Evolutionary conservation across 305 asterid species (phyloP).

Genomic region (Plantago lanceolata): DNA sequence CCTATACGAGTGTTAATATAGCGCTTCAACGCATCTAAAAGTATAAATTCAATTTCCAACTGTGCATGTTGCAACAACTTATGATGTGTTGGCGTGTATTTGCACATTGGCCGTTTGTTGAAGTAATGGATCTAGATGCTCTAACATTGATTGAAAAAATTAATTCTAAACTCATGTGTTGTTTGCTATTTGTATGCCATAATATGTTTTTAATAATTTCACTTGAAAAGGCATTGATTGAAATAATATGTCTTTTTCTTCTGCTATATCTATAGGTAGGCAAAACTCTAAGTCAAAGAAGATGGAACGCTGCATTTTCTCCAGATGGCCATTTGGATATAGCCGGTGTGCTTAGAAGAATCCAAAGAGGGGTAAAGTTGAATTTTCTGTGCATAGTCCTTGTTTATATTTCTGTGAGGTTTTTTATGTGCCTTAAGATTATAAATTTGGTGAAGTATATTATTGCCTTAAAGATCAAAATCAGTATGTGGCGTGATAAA

Average conservation of each 20-base stretch:
- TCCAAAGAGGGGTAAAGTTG: slow-evolving; percentile 80
- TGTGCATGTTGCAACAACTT: neutral
- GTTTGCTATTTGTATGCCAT: slow-evolving; percentile 5
- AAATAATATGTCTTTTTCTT: slow-evolving; percentile 5
- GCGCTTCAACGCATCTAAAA: neutral
- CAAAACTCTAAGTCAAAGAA: slow-evolving; percentile 77
- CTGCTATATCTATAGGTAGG: slow-evolving; percentile 55
- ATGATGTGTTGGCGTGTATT: neutral
- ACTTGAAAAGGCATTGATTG: slow-evolving; percentile 3
- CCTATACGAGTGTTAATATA: slow-evolving; percentile 5
- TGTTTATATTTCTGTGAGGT: slow-evolving; percentile 12
- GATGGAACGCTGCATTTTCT: slow-evolving; percentile 88
- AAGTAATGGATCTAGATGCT: slow-evolving; percentile 2
- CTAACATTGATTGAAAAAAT: neutral
- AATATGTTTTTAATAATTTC: slow-evolving; percentile 12
- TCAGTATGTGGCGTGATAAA: slow-evolving; percentile 9
- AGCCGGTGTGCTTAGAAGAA: slow-evolving; percentile 89
- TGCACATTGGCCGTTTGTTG: neutral
- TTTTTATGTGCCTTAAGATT: slow-evolving; percentile 1
- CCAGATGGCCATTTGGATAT: slow-evolving; percentile 77
- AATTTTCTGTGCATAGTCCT: slow-evolving; percentile 16
- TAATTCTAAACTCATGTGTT: neutral
- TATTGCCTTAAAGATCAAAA: slow-evolving; percentile 9
- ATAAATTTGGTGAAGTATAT: no score
- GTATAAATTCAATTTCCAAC: neutral